Evolutionary conservation across 352 stramenopile species (phyloP), one percentile per base, ranked within the genome.

Genomic region (Phytopythium delawarense): DNA sequence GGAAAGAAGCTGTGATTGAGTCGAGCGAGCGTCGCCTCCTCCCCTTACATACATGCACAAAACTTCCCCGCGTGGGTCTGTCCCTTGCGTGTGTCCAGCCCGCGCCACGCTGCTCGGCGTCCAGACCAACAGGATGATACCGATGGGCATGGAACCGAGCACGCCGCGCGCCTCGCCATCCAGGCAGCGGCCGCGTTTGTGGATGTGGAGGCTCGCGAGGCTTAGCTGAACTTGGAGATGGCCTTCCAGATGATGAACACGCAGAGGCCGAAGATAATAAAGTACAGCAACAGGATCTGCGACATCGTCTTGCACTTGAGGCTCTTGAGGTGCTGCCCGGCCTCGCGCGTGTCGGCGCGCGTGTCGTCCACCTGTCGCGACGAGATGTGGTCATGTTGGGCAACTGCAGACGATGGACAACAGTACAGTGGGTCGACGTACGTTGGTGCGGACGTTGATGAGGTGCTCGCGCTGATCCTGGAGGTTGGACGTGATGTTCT

Each of bases 261-360:
- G 39, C 72, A 62, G 50, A 95, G 74, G 1, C 78, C 81, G 46
- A 91, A 67, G 60, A 95, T 89, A 63, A 95, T 77, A 65, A 90
- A 70, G 71, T 92, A 95, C 21, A 95, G 68, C 48, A 84, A 67
- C 44, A 88, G 16, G 67, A 95, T 90, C 70, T 92, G 80, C 55
- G 73, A 80, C 25, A 80, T 71, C 67, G 81, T 81, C 75, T 95
- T 95, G 64, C 81, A 88, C 71, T 88, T 88, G 59, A 93, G 81
- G 54, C 86, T 95, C 57, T 75, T 79, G 34, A 95, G 62, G 69
- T 95, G 79, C 51, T 77, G 45, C 15, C 68, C 72, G 4, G 86
- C 86, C 53, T 95, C 84, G 56, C 76, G 66, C 45, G 86, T 84
- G 54, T 95, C 84, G 58, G 85, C 81, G 39, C 79, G 86, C 13